Conservation (phyloP, 2,329 filamentous ascomycete species). For the Pezicula neosporulosa region DNA sequence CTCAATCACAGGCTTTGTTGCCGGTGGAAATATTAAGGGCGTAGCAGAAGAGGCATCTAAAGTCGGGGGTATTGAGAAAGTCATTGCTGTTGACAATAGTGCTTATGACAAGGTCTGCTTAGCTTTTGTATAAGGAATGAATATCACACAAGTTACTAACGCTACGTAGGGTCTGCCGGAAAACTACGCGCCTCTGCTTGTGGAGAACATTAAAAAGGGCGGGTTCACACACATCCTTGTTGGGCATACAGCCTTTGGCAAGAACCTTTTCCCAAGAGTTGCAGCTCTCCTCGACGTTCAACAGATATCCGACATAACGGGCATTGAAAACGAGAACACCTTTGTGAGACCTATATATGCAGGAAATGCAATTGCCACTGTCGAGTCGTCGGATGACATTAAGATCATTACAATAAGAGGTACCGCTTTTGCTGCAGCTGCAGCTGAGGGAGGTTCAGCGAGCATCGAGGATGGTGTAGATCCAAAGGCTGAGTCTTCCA, state of each 20-base stretch:
- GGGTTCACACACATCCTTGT: constrained; percentile 90
- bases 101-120: constrained; percentile 81
- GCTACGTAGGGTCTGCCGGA: constrained; percentile 73
- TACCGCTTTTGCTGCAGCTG: constrained; percentile 80
- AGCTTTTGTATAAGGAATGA: not conserved
- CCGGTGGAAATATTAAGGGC: constrained; percentile 71
- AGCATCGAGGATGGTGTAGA: constrained; percentile 78
- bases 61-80: constrained; percentile 86
- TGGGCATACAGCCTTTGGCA: constrained; percentile 92
- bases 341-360: constrained; percentile 97
- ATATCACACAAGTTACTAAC: constrained; percentile 4
- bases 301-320: constrained; percentile 89
- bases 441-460: constrained; percentile 69
- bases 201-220: constrained; percentile 95
- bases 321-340: constrained; percentile 83
- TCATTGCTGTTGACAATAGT: constrained; percentile 81
- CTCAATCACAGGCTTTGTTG: constrained; percentile 80
- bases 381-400: constrained; percentile 80
- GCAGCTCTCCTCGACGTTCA: constrained; percentile 89
- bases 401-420: constrained; percentile 92
- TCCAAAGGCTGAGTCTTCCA: constrained; percentile 68
- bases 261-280: constrained; percentile 87
- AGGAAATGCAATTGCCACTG: constrained; percentile 93
- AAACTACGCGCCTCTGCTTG: constrained; percentile 88
- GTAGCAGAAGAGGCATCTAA: constrained; percentile 84